Percentiles rank a stretch among this genome's conserved stretches.
These are phyloP conservation scores for Axilococcus clingmanii DNA, from an alignment of 139 green algal species.

Conservation along the genomic window DNA sequence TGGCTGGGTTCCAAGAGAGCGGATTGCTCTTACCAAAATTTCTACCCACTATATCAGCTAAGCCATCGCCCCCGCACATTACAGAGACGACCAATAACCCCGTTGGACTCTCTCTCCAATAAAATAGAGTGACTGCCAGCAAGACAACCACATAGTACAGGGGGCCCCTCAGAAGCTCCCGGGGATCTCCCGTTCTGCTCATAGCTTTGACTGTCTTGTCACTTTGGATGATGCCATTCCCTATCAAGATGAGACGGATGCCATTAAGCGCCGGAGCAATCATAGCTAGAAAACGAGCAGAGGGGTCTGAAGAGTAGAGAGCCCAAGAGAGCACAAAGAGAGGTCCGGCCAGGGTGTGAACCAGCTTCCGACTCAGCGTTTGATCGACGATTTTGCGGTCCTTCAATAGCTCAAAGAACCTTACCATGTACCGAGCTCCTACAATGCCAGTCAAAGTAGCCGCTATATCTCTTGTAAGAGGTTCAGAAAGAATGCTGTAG, in stretches of 20 bases:
- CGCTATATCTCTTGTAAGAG: no score
- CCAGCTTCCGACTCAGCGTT: conserved; percentile 86
- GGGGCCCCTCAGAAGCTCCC: conserved; percentile 46
- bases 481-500: neutral
- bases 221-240: conserved; percentile 48
- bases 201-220: conserved; percentile 61
- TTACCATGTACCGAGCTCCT: no score
- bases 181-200: conserved; percentile 34
- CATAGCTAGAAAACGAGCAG: conserved; percentile 5
- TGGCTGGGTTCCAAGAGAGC: conserved; percentile 78
- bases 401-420: no score
- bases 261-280: conserved; percentile 4
- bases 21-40: conserved; percentile 38
- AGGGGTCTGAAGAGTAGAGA: conserved; percentile 52
- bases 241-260: conserved; percentile 31
- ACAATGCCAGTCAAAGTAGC: no score
- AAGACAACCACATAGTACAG: conserved; percentile 82
- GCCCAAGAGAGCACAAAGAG: conserved; percentile 78
- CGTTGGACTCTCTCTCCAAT: conserved; percentile 61
- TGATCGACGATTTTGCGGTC: no score
- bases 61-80: conserved; percentile 86
- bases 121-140: conserved; percentile 47
- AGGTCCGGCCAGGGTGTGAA: conserved; percentile 82
- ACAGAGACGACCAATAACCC: conserved; percentile 44
- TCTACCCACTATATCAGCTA: conserved; percentile 90